phyloP scores from a whole-genome alignment of 106 monocot genomes.

The Phalaenopsis aphrodite region DNA sequence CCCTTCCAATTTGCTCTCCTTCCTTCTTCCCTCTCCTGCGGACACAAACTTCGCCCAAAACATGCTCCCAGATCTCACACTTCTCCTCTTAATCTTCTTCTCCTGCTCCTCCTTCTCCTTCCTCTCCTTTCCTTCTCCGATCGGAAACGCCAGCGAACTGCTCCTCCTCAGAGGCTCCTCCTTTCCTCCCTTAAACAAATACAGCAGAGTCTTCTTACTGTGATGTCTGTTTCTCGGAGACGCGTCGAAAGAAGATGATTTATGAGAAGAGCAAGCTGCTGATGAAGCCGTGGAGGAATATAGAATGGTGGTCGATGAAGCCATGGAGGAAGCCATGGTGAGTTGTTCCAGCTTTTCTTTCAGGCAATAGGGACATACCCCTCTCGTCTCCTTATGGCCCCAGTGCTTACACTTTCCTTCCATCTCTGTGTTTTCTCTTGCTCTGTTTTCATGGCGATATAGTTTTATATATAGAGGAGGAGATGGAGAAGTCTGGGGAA shows the following conservation, averaged over 20 bases:
- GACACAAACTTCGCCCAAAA: slow-evolving; percentile 29
- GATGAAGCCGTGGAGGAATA: slow-evolving; percentile 10
- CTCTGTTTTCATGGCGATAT: background rate
- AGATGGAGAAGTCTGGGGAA: background rate
- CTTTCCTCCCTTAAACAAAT: background rate
- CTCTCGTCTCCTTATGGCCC: slow-evolving; percentile 39
- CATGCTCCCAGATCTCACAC: slow-evolving; percentile 16
- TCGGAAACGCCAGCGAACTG: slow-evolving; percentile 20
- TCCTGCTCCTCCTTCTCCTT: slow-evolving; percentile 5
- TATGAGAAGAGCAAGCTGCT: background rate
- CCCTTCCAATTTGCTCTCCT: slow-evolving; percentile 8
- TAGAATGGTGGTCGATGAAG: slow-evolving; percentile 21
- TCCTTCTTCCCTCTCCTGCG: slow-evolving; percentile 7
- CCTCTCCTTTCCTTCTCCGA: slow-evolving; percentile 5
- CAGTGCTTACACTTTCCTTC: slow-evolving; percentile 40
- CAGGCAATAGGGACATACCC: slow-evolving; percentile 56
- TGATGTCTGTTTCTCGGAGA: background rate
- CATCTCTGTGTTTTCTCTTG: slow-evolving; percentile 6
- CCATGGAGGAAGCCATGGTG: slow-evolving; percentile 27
- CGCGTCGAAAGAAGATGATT: slow-evolving; percentile 1
- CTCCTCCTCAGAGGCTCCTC: slow-evolving; percentile 19
- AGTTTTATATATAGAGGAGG: too few species aligned
- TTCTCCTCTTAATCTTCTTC: slow-evolving; percentile 2
- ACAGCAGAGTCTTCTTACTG: slow-evolving; percentile 3
- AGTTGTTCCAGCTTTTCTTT: slow-evolving; percentile 31